Conservation (phyloP, 2,329 filamentous ascomycete genomes). For the Emericellopsis cladophorae region DNA sequence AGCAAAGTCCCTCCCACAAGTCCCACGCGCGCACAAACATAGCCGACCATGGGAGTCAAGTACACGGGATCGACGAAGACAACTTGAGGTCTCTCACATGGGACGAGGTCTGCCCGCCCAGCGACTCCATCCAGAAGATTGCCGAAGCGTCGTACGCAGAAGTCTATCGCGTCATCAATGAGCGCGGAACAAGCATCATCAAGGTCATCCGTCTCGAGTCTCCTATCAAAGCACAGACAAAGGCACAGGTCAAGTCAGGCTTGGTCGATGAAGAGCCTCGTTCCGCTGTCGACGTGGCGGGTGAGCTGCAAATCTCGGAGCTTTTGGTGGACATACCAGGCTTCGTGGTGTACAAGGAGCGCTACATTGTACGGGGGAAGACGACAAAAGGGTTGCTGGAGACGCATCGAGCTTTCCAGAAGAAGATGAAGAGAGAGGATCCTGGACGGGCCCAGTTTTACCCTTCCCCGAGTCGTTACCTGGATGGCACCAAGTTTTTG, state of each 20-base stretch:
- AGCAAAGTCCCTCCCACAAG: background rate
- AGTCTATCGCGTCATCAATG: slow-evolving; percentile 49
- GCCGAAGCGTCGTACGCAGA: slow-evolving; percentile 56
- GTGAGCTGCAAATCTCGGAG: slow-evolving; percentile 51
- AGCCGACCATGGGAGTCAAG: background rate
- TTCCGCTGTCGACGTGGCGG: slow-evolving; percentile 37
- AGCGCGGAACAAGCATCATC: slow-evolving; percentile 49
- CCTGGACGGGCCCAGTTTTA: slow-evolving; percentile 47
- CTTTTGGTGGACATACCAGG: slow-evolving; percentile 51
- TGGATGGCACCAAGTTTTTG: slow-evolving; percentile 44
- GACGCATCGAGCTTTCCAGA: slow-evolving; percentile 47
- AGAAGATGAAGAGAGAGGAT: slow-evolving; percentile 39
- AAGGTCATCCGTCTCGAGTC: slow-evolving; percentile 50
- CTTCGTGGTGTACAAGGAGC: slow-evolving; percentile 54
- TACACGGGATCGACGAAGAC: slow-evolving; percentile 5
- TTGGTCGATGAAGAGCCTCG: slow-evolving; percentile 48
- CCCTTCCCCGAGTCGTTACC: slow-evolving; percentile 45
- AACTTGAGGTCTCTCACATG: slow-evolving; percentile 35
- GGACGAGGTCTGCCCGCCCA: slow-evolving; percentile 42
- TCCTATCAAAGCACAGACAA: slow-evolving; percentile 44
- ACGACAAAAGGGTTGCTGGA: slow-evolving; percentile 39
- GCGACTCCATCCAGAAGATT: slow-evolving; percentile 46
- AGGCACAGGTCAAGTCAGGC: slow-evolving; percentile 37
- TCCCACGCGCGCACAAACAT: background rate
- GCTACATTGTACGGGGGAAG: slow-evolving; percentile 45